These are phyloP conservation scores for Pyrrhoderma noxium DNA, from an alignment of 1,284 basidiomycete species.

Conservation along the genomic window DNA sequence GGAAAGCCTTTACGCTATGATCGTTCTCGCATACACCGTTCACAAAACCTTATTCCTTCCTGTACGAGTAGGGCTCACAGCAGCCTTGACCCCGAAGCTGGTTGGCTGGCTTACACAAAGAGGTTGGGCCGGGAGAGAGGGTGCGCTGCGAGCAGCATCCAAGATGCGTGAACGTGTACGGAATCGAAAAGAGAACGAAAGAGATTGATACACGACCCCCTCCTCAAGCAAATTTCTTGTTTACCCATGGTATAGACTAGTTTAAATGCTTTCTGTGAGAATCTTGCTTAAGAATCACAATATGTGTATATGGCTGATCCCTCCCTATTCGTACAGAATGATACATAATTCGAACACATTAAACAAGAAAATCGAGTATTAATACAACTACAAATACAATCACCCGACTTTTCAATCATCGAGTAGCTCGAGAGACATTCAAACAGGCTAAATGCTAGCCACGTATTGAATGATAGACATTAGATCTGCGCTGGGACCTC, in stretches of 20 bases:
- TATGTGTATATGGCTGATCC: neutral
- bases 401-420: neutral
- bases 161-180: constrained; percentile 52
- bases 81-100: constrained; percentile 77
- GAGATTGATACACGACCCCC: constrained; percentile 1
- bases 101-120: constrained; percentile 70
- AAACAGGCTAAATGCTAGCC: too few relatives aligned
- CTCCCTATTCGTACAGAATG: neutral
- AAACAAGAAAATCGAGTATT: neutral
- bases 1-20: constrained; percentile 84
- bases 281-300: too few relatives aligned
- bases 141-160: constrained; percentile 55
- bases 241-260: neutral
- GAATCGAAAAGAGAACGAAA: constrained; percentile 25
- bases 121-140: constrained; percentile 71
- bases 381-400: neutral
- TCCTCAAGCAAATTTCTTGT: neutral
- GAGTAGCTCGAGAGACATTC: neutral
- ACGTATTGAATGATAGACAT: neutral
- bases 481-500: constrained; percentile 10
- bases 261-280: too few relatives aligned
- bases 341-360: neutral
- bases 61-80: constrained; percentile 82
- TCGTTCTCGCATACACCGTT: constrained; percentile 88
- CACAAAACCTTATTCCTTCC: constrained; percentile 96